These are phyloP conservation scores for Pythium volutum DNA, from an alignment of 352 stramenopile species.

Conservation along the genomic window DNA sequence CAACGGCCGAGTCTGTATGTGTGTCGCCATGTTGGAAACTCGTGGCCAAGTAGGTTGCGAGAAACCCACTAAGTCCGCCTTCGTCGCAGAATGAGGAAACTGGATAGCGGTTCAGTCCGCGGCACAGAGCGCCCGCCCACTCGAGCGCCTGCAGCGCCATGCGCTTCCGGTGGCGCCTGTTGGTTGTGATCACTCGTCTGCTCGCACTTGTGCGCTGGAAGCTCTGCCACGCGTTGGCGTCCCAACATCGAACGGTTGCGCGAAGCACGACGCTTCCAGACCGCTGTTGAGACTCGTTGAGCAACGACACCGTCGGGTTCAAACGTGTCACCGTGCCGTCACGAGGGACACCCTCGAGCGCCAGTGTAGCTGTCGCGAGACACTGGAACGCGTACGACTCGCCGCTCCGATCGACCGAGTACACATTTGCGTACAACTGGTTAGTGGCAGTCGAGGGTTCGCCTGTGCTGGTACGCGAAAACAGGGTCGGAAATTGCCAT, in stretches of 20 bases:
- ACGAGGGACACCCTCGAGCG: not conserved
- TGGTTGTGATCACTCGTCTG: slow-evolving; percentile 67
- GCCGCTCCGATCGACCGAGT: not conserved
- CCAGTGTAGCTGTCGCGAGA: not conserved
- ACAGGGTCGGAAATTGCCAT: slow-evolving; percentile 15
- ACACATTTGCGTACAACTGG: slow-evolving; percentile 1
- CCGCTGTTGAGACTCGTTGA: not conserved
- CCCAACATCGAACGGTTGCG: slow-evolving; percentile 45
- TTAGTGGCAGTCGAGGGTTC: not conserved
- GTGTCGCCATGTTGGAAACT: not conserved
- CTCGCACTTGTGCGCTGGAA: slow-evolving; percentile 34
- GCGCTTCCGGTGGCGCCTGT: slow-evolving; percentile 36
- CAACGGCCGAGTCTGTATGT: not conserved
- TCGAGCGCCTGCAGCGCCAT: slow-evolving; percentile 30
- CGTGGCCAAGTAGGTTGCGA: slow-evolving; percentile 30
- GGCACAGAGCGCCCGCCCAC: slow-evolving; percentile 66
- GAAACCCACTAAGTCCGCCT: slow-evolving; percentile 52
- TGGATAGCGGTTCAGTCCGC: slow-evolving; percentile 68
- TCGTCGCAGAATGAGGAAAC: slow-evolving; percentile 74
- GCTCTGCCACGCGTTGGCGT: slow-evolving; percentile 32
- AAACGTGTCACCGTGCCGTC: not conserved
- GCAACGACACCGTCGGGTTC: not conserved
- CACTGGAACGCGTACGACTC: not conserved
- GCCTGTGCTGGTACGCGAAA: not conserved
- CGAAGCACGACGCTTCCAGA: slow-evolving; percentile 15